A percentile compares a stretch with the other conserved stretches of the same genome.
Evolutionary conservation across 768 basidiomycete genomes (phyloP).

Genomic region (Psilocybe cubensis): DNA sequence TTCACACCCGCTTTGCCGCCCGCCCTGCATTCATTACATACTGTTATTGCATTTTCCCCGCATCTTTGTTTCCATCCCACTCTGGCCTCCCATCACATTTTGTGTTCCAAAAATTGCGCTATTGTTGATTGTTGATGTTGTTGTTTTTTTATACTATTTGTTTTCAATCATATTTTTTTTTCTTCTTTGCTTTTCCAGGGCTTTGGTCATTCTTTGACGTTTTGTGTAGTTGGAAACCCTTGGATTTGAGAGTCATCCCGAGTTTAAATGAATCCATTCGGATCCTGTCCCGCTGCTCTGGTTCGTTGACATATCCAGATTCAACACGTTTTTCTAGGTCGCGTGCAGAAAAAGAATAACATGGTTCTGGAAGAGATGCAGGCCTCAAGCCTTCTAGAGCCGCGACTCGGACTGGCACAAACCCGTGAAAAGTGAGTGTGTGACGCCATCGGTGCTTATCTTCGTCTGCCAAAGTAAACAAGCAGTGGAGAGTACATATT

Average conservation of each 20-base stretch:
- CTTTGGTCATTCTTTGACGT: not conserved
- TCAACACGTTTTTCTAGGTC: not conserved
- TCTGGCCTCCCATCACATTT: not conserved
- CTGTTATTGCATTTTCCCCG: too few species aligned
- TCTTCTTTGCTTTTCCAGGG: not conserved
- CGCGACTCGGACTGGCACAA: not conserved
- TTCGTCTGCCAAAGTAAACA: not conserved
- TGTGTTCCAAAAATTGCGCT: too few species aligned
- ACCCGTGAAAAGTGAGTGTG: too few species aligned
- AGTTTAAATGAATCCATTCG: too few species aligned
- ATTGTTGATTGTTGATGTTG: too few species aligned
- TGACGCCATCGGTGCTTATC: not conserved
- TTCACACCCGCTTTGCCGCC: too few species aligned
- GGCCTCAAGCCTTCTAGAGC: not conserved
- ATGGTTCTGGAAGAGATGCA: not conserved
- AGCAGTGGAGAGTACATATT: not conserved
- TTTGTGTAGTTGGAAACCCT: not conserved
- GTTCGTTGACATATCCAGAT: too few species aligned
- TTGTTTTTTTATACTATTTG: conserved; percentile 14
- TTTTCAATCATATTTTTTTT: conserved; percentile 3
- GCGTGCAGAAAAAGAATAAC: too few species aligned
- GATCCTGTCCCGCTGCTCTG: too few species aligned
- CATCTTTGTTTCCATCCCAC: not conserved
- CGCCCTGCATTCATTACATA: too few species aligned
- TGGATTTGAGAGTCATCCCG: not conserved